Base-by-base conservation (phyloP, 257 asterid species). In the Leonotis leonurus region DNA sequence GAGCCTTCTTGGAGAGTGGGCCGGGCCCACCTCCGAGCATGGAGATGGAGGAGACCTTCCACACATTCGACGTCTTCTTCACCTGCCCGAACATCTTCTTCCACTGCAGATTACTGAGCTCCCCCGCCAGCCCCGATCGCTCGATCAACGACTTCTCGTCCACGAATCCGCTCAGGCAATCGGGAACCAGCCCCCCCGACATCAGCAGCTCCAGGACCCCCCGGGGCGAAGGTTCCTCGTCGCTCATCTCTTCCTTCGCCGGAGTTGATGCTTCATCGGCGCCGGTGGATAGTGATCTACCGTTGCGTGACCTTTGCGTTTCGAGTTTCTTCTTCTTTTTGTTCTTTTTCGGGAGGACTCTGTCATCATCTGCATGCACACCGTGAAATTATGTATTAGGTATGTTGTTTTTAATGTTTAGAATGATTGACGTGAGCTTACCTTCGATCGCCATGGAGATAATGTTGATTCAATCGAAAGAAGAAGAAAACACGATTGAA, bases 161-260 rank as follows among this genome's bases (percentile, higher is more conserved):
- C 8, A 3, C 81, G 3, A 33, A 3, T 20, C 74, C 41, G 68
- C 73, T 60, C 1, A 39, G 16, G 53, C 77, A 78, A 55, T 79
- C 90, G 12, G 91, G 72, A 12, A 72, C 81, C 48, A n/a, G n/a
- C 84, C 72, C 10, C 11, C 76, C 76, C 61, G 86, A 56, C 0
- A 70, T 54, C 12, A 75, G 89, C 14, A 54, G 71, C 66, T 90
- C 98, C 68, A 88, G 30, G 0, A 85, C 95, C 17, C 95, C 90
- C 67, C 91, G 69, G 1, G 98, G 96, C 0, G 98, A 90, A 9
- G 78, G 60, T 26, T 69, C 76, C 32, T 80, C 85, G 26, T 79
- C 82, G 5, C 20, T 63, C 53, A 74, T 75, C 6, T 48, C 72
- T 11, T 57, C 33, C n/a, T 43, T 43, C 32, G 45, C 14, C 33